Evolutionary conservation across 345 rosid species (phyloP), one percentile per base, ranked within the genome.

Genomic region (Firmiana major): DNA sequence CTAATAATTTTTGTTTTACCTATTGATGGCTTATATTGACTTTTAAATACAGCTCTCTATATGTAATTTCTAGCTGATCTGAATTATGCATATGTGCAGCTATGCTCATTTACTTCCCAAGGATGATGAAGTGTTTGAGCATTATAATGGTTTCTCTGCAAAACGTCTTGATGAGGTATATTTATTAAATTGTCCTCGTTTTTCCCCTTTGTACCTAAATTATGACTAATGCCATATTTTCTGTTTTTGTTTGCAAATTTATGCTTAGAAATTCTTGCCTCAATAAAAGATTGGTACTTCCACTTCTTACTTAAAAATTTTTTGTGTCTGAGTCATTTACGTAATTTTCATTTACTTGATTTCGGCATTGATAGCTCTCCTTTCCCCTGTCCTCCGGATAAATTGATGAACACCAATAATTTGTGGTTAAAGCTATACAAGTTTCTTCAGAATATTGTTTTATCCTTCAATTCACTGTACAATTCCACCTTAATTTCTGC

Each of bases 121-220:
- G 86, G 97, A 92, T 53, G 97, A 94, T 69, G 98, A 92, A 68
- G 89, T 94, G 62, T 86, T 93, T 81, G 97, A 91, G 78, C 94
- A 94, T 82, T 94, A 92, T 85, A 87, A 83, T 78, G 77, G 83
- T 22, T 88, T 84, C 82, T 88, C 93, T 22, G 80, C 89, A 71
- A 97, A 91, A 84, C 87, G 97, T 74, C 87, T 97, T 79, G 98
- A 97, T 76, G 99, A 91, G 97, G 98, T 97, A 92, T 75, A 36
- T 11, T 63, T 72, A 28, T 22, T 58, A 11, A 16, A 6, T 55
- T 16, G 45, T 40, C 62, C 17, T 63, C 1, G 26, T 7, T 75
- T 73, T 79, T 43, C 34, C 53, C 15, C 62, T 16, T 42, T 65
- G 66, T 9, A 11, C 40, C 22, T 34, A 6, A 43, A 43, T 66